These are phyloP conservation scores for Pterocarpus santalinus DNA, from an alignment of 306 rosid species.

Conservation along the genomic window DNA sequence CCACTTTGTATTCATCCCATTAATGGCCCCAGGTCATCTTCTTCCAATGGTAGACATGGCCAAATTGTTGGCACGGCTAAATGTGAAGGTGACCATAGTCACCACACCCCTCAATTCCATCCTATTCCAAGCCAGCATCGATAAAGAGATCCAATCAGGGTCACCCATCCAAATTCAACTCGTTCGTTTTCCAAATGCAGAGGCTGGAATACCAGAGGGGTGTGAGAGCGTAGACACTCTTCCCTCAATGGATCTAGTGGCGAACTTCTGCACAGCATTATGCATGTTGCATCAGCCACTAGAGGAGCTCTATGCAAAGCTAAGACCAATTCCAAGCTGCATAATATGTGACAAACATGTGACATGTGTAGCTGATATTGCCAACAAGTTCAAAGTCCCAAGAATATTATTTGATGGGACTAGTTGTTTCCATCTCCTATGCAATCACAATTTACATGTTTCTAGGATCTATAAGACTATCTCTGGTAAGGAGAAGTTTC, in stretches of 20 bases:
- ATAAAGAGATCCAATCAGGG: conserved; percentile 46
- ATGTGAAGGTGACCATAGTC: conserved; percentile 59
- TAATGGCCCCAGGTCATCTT: conserved; percentile 82
- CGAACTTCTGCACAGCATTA: conserved; percentile 53
- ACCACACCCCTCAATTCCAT: conserved; percentile 70
- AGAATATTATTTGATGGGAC: conserved; percentile 56
- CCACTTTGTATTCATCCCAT: conserved; percentile 69
- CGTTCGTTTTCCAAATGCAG: conserved; percentile 41
- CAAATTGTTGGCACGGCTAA: conserved; percentile 56
- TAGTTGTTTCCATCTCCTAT: conserved; percentile 49
- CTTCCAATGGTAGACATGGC: conserved; percentile 80
- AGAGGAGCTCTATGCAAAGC: conserved; percentile 38
- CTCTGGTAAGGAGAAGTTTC: conserved; percentile 33
- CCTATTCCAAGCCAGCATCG: conserved; percentile 45
- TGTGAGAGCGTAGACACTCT: conserved; percentile 61
- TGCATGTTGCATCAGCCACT: conserved; percentile 51
- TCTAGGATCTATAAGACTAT: conserved; percentile 30
- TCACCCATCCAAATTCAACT: conserved; percentile 51
- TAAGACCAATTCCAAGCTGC: conserved; percentile 52
- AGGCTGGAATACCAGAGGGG: conserved; percentile 58
- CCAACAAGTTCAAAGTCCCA: conserved; percentile 53
- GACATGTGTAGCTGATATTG: conserved; percentile 46
- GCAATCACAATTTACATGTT: conserved; percentile 34
- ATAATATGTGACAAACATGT: conserved; percentile 52
- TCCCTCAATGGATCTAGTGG: conserved; percentile 52